These are phyloP conservation scores for Thyridium curvatum DNA, from an alignment of 2,329 filamentous ascomycete species.

Conservation along the genomic window DNA sequence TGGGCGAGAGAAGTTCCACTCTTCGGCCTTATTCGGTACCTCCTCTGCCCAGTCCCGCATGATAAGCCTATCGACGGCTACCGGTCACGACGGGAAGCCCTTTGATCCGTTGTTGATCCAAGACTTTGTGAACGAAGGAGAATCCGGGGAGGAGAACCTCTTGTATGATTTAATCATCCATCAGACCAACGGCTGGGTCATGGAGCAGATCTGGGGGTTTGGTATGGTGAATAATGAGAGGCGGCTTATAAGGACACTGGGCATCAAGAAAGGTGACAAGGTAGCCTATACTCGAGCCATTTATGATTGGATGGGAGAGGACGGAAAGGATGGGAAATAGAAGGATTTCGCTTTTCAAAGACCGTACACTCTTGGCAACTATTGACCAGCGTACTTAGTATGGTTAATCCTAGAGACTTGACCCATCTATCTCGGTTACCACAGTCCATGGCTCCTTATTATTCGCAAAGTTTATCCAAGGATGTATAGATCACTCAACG, in stretches of 20 bases:
- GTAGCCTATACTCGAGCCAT: conserved; percentile 1
- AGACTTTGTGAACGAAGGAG: conserved; percentile 1
- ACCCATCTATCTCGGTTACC: too few relatives aligned
- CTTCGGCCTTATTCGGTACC: conserved; percentile 1
- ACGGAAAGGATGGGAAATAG: not conserved
- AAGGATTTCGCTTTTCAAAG: too few relatives aligned
- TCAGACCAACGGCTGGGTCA: conserved; percentile 2
- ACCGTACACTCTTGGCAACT: not conserved
- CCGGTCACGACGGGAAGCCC: conserved; percentile 1
- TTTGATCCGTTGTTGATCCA: not conserved
- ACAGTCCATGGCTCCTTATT: too few relatives aligned
- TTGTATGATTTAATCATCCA: conserved; percentile 2
- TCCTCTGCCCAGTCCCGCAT: not conserved
- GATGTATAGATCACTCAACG: too few relatives aligned
- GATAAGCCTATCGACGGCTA: conserved; percentile 1
- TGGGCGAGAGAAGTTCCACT: conserved; percentile 1
- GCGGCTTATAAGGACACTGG: not conserved
- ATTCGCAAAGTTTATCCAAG: too few relatives aligned
- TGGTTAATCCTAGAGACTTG: too few relatives aligned
- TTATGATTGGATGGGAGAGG: conserved; percentile 1
- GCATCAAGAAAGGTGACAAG: conserved; percentile 1
- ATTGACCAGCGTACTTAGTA: not conserved
- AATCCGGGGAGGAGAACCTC: conserved; percentile 1
- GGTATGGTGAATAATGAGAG: conserved; percentile 2
- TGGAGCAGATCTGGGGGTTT: conserved; percentile 3